A percentile compares a stretch with the other conserved stretches of the same genome.
phyloP scores from a whole-genome alignment of 2,329 filamentous ascomycete species.

The Cercospora zeina region DNA sequence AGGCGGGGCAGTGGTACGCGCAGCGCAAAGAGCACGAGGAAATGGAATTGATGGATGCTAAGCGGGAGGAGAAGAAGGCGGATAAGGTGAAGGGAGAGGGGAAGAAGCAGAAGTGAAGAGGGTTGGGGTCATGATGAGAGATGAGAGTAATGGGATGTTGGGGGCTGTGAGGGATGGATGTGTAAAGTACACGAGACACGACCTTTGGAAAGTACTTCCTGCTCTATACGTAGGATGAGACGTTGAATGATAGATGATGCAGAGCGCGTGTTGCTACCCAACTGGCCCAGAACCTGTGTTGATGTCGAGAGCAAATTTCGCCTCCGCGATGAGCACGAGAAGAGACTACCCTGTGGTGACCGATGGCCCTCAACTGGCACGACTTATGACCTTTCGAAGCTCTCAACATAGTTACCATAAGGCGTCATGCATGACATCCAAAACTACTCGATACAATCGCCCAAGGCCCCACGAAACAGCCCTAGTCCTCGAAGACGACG shows the following conservation, averaged over 20 bases:
- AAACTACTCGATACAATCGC: slow-evolving; percentile 37
- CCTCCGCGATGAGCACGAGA: too few relatives aligned
- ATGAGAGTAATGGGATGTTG: not conserved
- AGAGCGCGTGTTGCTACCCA: not conserved
- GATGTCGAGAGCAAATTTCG: too few relatives aligned
- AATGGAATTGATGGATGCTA: slow-evolving; percentile 62
- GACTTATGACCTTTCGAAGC: too few relatives aligned
- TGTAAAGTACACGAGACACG: not conserved
- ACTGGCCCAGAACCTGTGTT: not conserved
- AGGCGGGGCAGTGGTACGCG: slow-evolving; percentile 98
- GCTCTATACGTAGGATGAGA: not conserved
- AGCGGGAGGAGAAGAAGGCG: slow-evolving; percentile 50
- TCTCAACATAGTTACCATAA: too few relatives aligned
- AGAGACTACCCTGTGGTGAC: too few relatives aligned
- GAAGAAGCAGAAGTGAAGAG: slow-evolving; percentile 34
- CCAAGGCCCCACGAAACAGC: slow-evolving; percentile 44
- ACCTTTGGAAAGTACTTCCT: not conserved
- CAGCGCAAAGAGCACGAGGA: slow-evolving; percentile 90
- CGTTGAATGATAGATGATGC: not conserved
- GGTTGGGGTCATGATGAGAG: not conserved
- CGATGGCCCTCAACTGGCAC: too few relatives aligned
- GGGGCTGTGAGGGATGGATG: not conserved
- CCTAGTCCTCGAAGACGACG: slow-evolving; percentile 47
- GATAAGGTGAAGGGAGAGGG: slow-evolving; percentile 39
- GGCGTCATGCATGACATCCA: too few relatives aligned